Evolutionary conservation across 345 rosid genomes (phyloP).

Genomic region (Zanthoxylum bungeanum): DNA sequence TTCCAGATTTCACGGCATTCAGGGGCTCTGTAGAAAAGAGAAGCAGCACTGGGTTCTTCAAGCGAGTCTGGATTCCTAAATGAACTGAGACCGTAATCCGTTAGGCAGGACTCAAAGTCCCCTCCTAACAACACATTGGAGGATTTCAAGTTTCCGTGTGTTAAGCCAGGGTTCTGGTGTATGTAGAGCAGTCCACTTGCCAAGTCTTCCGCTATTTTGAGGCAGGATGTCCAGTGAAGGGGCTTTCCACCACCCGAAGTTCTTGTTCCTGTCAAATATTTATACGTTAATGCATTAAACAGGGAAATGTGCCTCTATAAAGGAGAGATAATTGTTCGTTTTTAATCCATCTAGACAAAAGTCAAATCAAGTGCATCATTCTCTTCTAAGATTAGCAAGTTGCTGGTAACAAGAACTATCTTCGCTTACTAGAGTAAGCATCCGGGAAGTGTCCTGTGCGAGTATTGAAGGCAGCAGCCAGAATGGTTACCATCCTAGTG

Average conservation of each 20-base stretch:
- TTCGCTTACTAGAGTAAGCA: no score
- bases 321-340: neutral
- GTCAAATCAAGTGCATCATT: neutral
- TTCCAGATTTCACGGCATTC: constrained; percentile 64
- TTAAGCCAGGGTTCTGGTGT: constrained; percentile 79
- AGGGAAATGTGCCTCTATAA: no score
- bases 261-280: constrained; percentile 77
- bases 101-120: constrained; percentile 95
- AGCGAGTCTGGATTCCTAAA: constrained; percentile 69
- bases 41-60: constrained; percentile 70
- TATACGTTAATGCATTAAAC: no score
- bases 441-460: neutral
- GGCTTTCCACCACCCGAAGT: constrained; percentile 90
- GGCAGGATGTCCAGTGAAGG: constrained; percentile 97
- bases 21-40: constrained; percentile 87
- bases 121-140: constrained; percentile 82
- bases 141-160: constrained; percentile 90
- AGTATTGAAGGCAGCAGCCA: no score
- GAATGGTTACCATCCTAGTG: no score
- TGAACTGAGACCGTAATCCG: constrained; percentile 67
- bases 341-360: neutral
- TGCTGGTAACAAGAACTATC: no score
- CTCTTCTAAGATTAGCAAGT: no score
- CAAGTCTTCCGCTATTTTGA: constrained; percentile 94
- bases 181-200: constrained; percentile 82